Percentiles rank a stretch among this genome's conserved stretches.
phyloP scores from a whole-genome alignment of 345 rosid genomes.

The Gossypium ekmanianum region DNA sequence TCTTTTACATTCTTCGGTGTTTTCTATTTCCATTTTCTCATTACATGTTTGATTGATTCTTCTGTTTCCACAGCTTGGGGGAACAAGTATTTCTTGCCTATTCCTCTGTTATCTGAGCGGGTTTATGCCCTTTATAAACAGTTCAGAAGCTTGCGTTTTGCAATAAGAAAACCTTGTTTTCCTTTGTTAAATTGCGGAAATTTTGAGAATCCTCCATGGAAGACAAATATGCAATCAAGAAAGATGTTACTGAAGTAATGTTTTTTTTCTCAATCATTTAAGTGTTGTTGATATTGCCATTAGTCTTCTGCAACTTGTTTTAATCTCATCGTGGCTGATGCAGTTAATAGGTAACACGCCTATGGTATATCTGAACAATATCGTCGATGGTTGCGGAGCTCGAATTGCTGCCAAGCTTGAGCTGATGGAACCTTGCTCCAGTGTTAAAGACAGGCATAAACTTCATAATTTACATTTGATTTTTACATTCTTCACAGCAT shows the following conservation, averaged over 20 bases:
- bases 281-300: background rate
- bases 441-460: constrained; percentile 51
- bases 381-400: constrained; percentile 60
- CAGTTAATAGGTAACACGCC: constrained; percentile 69
- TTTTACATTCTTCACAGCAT: background rate
- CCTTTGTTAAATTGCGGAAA: constrained; percentile 4
- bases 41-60: background rate
- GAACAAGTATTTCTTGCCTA: background rate
- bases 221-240: constrained; percentile 39
- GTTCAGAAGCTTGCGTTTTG: background rate
- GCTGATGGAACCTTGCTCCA: constrained; percentile 46
- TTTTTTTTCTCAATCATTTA: background rate
- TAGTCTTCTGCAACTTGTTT: background rate
- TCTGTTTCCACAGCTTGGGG: background rate
- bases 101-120: background rate
- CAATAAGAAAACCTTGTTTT: background rate
- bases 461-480: background rate
- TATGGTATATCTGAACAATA: constrained; percentile 55
- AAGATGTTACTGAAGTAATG: constrained; percentile 52
- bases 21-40: background rate
- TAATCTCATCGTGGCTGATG: background rate
- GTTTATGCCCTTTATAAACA: background rate
- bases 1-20: background rate
- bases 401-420: constrained; percentile 72
- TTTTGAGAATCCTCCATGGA: constrained; percentile 26